phyloP scores from a whole-genome alignment of 768 basidiomycete species.

The Leccinum aurantiacum region DNA sequence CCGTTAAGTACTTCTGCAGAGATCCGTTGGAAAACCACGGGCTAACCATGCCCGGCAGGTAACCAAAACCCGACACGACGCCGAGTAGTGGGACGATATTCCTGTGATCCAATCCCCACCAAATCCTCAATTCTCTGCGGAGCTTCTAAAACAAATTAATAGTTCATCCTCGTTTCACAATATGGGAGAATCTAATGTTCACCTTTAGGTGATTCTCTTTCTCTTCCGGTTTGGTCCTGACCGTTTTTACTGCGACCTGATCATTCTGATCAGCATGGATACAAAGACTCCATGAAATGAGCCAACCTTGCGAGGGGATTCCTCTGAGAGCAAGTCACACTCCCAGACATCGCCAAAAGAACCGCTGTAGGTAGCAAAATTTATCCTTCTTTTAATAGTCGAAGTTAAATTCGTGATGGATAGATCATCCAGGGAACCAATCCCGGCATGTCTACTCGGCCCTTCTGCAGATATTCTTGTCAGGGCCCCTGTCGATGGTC shows the following conservation, averaged over 20 bases:
- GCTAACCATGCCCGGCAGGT: slow-evolving; percentile 31
- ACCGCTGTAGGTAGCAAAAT: slow-evolving; percentile 12
- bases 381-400: slow-evolving; percentile 4
- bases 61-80: slow-evolving; percentile 30
- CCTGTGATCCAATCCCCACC: slow-evolving; percentile 13
- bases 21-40: slow-evolving; percentile 34
- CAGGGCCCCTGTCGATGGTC: not conserved
- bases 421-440: no score
- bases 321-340: slow-evolving; percentile 20
- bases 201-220: slow-evolving; percentile 15
- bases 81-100: slow-evolving; percentile 36
- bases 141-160: slow-evolving; percentile 19
- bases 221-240: slow-evolving; percentile 6
- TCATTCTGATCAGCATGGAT: not conserved
- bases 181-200: not conserved
- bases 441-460: not conserved
- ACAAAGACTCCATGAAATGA: not conserved
- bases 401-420: slow-evolving; percentile 6
- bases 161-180: not conserved
- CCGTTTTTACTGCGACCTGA: slow-evolving; percentile 25
- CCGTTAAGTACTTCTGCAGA: slow-evolving; percentile 21
- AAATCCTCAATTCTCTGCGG: slow-evolving; percentile 30
- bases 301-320: slow-evolving; percentile 7
- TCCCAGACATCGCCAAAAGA: slow-evolving; percentile 25
- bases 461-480: not conserved